Base-by-base conservation (phyloP, 140 eudicot species). In the Cichorium intybus region DNA sequence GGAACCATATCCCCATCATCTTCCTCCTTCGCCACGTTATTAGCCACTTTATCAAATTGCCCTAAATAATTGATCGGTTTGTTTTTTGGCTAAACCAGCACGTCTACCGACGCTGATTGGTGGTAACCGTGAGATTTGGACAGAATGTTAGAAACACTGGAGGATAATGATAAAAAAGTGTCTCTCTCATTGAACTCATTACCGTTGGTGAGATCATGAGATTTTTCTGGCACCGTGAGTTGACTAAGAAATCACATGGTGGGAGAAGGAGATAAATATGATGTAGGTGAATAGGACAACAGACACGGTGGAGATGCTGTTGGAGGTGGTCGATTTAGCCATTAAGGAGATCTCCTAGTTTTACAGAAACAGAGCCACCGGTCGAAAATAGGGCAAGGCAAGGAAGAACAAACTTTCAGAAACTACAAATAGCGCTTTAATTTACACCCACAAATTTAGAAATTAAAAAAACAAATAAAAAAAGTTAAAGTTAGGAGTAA, bases 101-200 rank as follows among this genome's bases (percentile, higher is more conserved):
- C 87, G 63, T 84, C 85, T 49, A 91, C 84, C 45, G 97, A 96
- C 37, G 97, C 97, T 41, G 97, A 91, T 22, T 82, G 93, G 37
- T 66, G 95, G 55, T 57, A 75, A 14, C 62, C 72, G 27, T 24
- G 22, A 10, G 62, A 41, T 68, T 62, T 39, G 69, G 68, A 48
- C 16, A 66, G 74, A 20, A 29, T 22, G 1, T 48, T 80, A 11
- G 83, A 51, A 22, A 69, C 60, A 51, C 55, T 81, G 29, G 72
- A 45, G 18, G 65, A 41, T 6, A 73, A 27, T 0, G 95, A 82
- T 83, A 85, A 90, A 48, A 90, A 51, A 56, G 87, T 77, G 80
- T 90, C 97, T 75, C 79, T 78, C 45, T 90, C 97, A 68, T 90
- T 56, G 45, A 90, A 63, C 69, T 87, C 97, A 63, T 47, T 34